Evolutionary conservation across 768 basidiomycete genomes (phyloP).

Genomic region (Boletus rubroflammeus): DNA sequence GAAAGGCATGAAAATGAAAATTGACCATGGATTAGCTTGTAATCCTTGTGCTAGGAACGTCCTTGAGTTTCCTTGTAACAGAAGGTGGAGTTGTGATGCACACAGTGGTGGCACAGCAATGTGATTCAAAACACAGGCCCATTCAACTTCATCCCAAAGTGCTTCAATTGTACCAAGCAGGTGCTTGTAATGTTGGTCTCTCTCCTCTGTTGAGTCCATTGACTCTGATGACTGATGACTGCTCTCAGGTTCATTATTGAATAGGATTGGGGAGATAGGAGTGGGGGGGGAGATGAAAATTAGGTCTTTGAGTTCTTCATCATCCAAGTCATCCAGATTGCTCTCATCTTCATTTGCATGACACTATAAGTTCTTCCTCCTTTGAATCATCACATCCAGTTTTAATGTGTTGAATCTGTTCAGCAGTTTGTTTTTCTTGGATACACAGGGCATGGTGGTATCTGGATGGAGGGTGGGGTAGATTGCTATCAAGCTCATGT

Average conservation of each 20-base stretch:
- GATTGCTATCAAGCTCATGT: too few relatives aligned
- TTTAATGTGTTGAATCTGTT: neutral
- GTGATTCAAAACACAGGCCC: neutral
- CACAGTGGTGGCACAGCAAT: neutral
- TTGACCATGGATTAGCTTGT: too few relatives aligned
- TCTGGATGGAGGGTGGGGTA: neutral
- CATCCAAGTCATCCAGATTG: neutral
- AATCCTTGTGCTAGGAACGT: too few relatives aligned
- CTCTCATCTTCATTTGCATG: neutral
- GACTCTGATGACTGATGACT: neutral
- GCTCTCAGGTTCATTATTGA: neutral
- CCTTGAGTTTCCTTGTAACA: too few relatives aligned
- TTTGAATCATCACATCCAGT: neutral
- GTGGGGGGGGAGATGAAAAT: neutral
- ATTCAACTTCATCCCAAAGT: neutral
- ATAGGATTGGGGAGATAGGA: neutral
- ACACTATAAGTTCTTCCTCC: neutral
- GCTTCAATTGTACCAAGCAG: neutral
- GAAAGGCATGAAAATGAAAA: too few relatives aligned
- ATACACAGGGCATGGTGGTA: neutral
- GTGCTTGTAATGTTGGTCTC: neutral
- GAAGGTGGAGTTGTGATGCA: conserved; percentile 2
- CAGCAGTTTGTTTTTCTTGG: neutral
- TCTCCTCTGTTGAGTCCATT: neutral
- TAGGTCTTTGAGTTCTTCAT: neutral